These are phyloP conservation scores for Penicillium paneum DNA, from an alignment of 2,329 filamentous ascomycete species.

Conservation along the genomic window DNA sequence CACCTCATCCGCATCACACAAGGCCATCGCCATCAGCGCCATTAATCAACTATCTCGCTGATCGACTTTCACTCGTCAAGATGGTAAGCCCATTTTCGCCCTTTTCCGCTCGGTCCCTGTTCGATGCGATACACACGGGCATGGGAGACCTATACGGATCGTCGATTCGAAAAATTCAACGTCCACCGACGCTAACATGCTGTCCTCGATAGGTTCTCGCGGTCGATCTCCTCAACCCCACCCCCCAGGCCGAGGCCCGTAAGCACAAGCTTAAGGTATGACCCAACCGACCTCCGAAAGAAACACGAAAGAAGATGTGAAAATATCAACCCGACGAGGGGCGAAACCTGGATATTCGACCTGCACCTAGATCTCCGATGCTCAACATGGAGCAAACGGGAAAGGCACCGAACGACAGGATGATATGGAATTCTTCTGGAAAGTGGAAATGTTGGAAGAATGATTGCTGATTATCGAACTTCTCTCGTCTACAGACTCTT, in stretches of 20 bases:
- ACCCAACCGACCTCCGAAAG: conserved; percentile 16
- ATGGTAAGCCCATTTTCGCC: conserved; percentile 37
- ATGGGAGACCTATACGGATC: background rate
- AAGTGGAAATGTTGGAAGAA: background rate
- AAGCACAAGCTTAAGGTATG: conserved; percentile 99
- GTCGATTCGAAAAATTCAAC: conserved; percentile 9
- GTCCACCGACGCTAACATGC: conserved; percentile 19
- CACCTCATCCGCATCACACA: conserved; percentile 35
- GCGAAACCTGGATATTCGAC: conserved; percentile 4
- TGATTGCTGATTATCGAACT: conserved; percentile 7
- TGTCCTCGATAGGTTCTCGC: conserved; percentile 79
- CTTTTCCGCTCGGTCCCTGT: conserved; percentile 7
- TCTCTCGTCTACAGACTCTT: conserved; percentile 62
- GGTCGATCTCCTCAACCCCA: conserved; percentile 99
- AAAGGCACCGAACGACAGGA: conserved; percentile 1
- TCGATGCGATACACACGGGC: conserved; percentile 4
- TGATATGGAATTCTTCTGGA: background rate
- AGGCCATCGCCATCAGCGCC: conserved; percentile 44
- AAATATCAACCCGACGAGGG: conserved; percentile 7
- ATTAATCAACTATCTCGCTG: conserved; percentile 40
- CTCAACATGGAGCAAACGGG: conserved; percentile 4
- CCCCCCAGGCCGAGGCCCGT: conserved; percentile 93
- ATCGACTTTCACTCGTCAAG: conserved; percentile 44
- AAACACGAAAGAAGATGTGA: conserved; percentile 11
- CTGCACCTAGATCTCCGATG: conserved; percentile 4